phyloP scores from a whole-genome alignment of 805 yeast genomes.

The Crinitomyces ghanaensis region DNA sequence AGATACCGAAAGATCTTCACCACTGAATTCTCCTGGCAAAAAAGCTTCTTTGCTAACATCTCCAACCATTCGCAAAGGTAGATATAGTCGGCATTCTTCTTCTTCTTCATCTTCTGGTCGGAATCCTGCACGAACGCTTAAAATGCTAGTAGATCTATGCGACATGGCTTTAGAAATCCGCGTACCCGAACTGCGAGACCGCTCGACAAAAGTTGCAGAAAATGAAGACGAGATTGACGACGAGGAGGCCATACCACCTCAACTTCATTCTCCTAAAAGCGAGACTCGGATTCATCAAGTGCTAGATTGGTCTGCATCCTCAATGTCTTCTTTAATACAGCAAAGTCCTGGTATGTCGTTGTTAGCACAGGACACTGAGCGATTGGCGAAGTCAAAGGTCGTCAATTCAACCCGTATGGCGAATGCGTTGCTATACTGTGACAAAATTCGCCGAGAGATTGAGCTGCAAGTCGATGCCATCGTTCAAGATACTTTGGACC shows the following conservation, averaged over 20 bases:
- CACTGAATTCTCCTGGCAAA: no score
- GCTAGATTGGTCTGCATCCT: conserved; percentile 33
- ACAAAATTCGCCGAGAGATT: conserved; percentile 67
- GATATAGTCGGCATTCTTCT: no score
- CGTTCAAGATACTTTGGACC: conserved; percentile 51
- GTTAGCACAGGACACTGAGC: conserved; percentile 57
- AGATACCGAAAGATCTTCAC: no score
- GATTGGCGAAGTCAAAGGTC: conserved; percentile 49
- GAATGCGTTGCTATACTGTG: conserved; percentile 62
- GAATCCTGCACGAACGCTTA: conserved; percentile 34
- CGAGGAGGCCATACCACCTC: conserved; percentile 24
- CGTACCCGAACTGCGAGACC: conserved; percentile 45
- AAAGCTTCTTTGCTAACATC: no score
- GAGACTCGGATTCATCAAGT: conserved; percentile 25
- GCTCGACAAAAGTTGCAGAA: conserved; percentile 2
- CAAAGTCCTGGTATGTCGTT: conserved; percentile 54
- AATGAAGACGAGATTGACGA: conserved; percentile 1
- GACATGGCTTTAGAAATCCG: conserved; percentile 66
- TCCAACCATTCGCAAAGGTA: no score
- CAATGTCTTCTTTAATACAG: no score
- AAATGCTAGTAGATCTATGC: conserved; percentile 45
- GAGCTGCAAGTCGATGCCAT: conserved; percentile 53
- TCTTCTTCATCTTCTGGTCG: conserved; percentile 6
- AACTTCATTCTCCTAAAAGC: conserved; percentile 22
- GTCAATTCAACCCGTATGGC: conserved; percentile 60